These are phyloP conservation scores for Geranomyces michiganensis DNA, from an alignment of 192 early-diverging fungal species.

Conservation along the genomic window DNA sequence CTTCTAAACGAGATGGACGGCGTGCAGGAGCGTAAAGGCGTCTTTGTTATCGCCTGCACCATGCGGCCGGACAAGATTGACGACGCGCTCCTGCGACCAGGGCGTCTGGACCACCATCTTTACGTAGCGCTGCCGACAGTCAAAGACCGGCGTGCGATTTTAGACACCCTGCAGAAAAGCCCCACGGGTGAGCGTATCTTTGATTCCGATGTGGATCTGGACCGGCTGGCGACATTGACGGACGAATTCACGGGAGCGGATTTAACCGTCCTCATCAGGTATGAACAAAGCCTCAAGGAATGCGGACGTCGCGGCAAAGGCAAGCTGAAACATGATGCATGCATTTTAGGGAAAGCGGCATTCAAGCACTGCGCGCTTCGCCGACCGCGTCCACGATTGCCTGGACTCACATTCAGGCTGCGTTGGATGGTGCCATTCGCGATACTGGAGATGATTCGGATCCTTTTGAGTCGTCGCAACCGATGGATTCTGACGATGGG, in stretches of 20 bases:
- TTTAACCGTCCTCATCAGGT: constrained; percentile 41
- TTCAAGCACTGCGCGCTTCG: constrained; percentile 24
- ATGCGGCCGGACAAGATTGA: constrained; percentile 83
- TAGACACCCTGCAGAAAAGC: constrained; percentile 42
- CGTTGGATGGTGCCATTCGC: constrained; percentile 22
- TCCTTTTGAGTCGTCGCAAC: constrained; percentile 2
- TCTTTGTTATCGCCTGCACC: constrained; percentile 82
- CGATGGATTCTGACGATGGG: not conserved
- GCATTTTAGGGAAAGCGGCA: constrained; percentile 33
- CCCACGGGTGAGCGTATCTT: constrained; percentile 46
- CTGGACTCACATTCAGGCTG: constrained; percentile 33
- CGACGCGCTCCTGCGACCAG: constrained; percentile 78
- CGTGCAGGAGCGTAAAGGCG: constrained; percentile 75
- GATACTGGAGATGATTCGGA: not conserved
- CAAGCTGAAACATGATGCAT: not conserved
- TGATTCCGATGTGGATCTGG: constrained; percentile 50
- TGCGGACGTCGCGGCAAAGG: not conserved
- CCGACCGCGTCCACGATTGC: constrained; percentile 11
- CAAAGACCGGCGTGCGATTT: constrained; percentile 65
- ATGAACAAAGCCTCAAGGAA: constrained; percentile 14
- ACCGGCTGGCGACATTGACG: constrained; percentile 54
- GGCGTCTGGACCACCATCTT: constrained; percentile 81
- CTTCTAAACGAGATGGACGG: constrained; percentile 97
- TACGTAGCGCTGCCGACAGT: constrained; percentile 58
- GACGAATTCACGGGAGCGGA: constrained; percentile 72